Conservation (phyloP, 208 protist genomes). For the Crithidia brevicula region DNA sequence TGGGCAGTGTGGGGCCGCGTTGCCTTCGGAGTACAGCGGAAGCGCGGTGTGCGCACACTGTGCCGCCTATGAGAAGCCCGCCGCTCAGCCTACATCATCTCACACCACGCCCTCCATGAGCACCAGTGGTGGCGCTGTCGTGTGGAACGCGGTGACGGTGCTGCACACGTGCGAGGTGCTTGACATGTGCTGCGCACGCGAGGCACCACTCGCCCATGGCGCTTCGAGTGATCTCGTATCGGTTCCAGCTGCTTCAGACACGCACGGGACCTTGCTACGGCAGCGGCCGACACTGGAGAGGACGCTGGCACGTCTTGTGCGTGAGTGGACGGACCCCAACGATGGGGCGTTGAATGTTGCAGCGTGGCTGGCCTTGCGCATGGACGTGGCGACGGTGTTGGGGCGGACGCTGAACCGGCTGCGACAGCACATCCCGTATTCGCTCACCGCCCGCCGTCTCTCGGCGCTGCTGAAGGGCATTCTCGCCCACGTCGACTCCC, state of each 20-base stretch:
- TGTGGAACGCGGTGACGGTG: conserved; percentile 33
- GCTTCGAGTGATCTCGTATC: too few species aligned
- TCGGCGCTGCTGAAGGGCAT: conserved; percentile 57
- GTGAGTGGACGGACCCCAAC: conserved; percentile 20
- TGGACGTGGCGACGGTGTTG: conserved; percentile 18
- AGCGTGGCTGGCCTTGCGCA: conserved; percentile 22
- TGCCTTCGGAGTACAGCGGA: conserved; percentile 17
- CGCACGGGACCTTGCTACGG: conserved; percentile 5
- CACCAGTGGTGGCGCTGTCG: too few species aligned
- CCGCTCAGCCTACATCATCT: background rate
- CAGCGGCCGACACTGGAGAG: conserved; percentile 16
- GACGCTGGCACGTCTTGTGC: conserved; percentile 16
- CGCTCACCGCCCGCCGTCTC: conserved; percentile 40
- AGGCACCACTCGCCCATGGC: background rate
- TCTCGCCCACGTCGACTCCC: conserved; percentile 44
- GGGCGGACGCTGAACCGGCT: conserved; percentile 22
- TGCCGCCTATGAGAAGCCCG: conserved; percentile 23
- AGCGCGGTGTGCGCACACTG: conserved; percentile 41
- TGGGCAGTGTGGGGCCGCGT: conserved; percentile 16
- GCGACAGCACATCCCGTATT: conserved; percentile 16
- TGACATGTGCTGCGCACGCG: conserved; percentile 11
- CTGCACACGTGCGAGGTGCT: conserved; percentile 32
- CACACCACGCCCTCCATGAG: background rate
- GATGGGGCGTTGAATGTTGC: background rate
- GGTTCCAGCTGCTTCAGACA: too few species aligned